A percentile compares a stretch with the other conserved stretches of the same genome.
These are phyloP conservation scores for Leptographium flavum DNA, from an alignment of 2,329 filamentous ascomycete species.

Conservation along the genomic window DNA sequence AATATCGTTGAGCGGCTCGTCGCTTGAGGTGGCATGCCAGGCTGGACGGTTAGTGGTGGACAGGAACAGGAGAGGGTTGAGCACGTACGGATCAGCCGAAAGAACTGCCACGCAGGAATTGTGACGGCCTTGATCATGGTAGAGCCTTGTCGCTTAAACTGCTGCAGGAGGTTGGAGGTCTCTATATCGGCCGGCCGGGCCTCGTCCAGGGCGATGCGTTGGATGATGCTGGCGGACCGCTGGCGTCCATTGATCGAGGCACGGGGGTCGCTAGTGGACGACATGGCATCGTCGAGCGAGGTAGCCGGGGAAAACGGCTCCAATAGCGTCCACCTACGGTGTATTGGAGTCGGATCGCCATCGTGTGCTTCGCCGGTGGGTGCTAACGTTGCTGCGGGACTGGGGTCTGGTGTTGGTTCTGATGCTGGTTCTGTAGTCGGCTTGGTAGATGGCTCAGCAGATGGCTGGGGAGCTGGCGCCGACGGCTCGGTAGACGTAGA, in stretches of 20 bases:
- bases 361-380: conserved; percentile 7
- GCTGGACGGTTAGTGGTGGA: conserved; percentile 31
- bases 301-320: conserved; percentile 1
- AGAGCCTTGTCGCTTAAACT: conserved; percentile 31
- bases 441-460: neutral
- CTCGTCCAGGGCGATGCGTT: conserved; percentile 40
- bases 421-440: too few relatives aligned
- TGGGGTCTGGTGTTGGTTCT: too few relatives aligned
- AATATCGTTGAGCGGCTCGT: conserved; percentile 46
- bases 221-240: conserved; percentile 46
- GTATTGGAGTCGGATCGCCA: conserved; percentile 14
- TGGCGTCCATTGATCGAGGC: conserved; percentile 23
- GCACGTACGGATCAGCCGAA: conserved; percentile 69
- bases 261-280: conserved; percentile 14
- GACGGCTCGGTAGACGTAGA: neutral
- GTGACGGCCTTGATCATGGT: conserved; percentile 64
- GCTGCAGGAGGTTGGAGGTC: conserved; percentile 25
- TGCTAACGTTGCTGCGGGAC: neutral
- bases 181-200: conserved; percentile 28
- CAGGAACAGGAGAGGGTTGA: neutral
- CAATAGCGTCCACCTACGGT: conserved; percentile 21
- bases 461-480: neutral
- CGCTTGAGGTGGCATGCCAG: conserved; percentile 59
- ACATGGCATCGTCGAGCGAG: conserved; percentile 6
- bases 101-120: conserved; percentile 96